A percentile compares a stretch with the other conserved stretches of the same genome.
phyloP scores from a whole-genome alignment of 169 alveolate genomes.

The Cryptosporidium xiaoi region DNA sequence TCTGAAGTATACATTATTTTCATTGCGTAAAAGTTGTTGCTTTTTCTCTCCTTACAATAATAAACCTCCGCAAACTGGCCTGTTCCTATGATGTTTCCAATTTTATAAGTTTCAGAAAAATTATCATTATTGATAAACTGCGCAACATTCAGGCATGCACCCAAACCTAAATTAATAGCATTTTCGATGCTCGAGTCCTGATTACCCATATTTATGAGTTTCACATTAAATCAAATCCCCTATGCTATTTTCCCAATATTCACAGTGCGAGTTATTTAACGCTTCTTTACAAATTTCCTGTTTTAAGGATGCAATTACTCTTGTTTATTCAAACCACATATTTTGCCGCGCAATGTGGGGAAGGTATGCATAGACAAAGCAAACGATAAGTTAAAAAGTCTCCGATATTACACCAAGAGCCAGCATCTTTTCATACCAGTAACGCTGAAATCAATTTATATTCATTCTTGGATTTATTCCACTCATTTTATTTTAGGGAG shows the following conservation, averaged over 20 bases:
- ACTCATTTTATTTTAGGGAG: no score
- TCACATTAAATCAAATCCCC: no score
- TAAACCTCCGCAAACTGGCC: slow-evolving; percentile 65
- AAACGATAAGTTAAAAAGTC: no score
- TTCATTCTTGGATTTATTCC: no score
- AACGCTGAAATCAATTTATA: no score
- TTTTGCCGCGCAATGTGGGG: slow-evolving; percentile 14
- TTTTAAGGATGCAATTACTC: no score
- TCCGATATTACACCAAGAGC: no score
- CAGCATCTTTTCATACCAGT: no score
- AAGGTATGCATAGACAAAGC: slow-evolving; percentile 2
- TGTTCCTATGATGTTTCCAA: slow-evolving; percentile 49
- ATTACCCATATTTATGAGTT: slow-evolving; percentile 29
- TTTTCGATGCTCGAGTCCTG: slow-evolving; percentile 27
- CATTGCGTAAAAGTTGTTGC: slow-evolving; percentile 40
- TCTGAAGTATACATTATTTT: slow-evolving; percentile 47
- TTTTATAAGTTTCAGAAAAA: slow-evolving; percentile 29
- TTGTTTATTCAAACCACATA: slow-evolving; percentile 1
- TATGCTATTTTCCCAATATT: no score
- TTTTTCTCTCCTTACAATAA: slow-evolving; percentile 18
- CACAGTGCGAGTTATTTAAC: no score
- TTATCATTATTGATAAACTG: slow-evolving; percentile 23
- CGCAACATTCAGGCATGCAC: slow-evolving; percentile 47
- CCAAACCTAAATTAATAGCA: slow-evolving; percentile 30
- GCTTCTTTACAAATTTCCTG: no score